A percentile compares a stretch with the other conserved stretches of the same genome.
phyloP scores from a whole-genome alignment of 2,329 filamentous ascomycete species.

The Diaporthe capsici region DNA sequence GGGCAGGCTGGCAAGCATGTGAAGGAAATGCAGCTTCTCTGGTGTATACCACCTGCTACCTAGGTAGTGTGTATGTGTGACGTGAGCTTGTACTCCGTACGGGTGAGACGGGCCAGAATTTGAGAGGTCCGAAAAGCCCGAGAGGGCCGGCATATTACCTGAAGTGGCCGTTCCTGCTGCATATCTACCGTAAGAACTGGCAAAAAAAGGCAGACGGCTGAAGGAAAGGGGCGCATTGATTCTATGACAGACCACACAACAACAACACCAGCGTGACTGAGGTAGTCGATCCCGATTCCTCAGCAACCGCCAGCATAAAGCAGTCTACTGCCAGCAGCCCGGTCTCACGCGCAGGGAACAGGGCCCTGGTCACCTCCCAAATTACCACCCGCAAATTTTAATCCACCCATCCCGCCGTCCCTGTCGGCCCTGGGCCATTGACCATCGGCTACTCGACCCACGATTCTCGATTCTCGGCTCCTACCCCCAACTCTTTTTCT shows the following conservation, averaged over 20 bases:
- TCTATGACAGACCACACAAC: background rate
- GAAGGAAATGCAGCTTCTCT: background rate
- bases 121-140: background rate
- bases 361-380: slow-evolving; percentile 27
- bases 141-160: slow-evolving; percentile 10
- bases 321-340: background rate
- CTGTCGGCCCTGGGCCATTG: background rate
- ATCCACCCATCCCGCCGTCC: slow-evolving; percentile 30
- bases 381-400: slow-evolving; percentile 32
- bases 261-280: background rate
- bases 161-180: background rate
- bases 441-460: background rate
- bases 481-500: slow-evolving; percentile 6
- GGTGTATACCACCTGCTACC: background rate
- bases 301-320: slow-evolving; percentile 3
- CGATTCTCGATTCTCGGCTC: slow-evolving; percentile 9
- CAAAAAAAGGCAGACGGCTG: background rate
- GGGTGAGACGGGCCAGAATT: background rate
- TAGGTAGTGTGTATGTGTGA: background rate
- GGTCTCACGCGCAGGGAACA: slow-evolving; percentile 1
- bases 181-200: background rate
- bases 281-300: slow-evolving; percentile 10
- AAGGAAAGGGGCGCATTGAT: slow-evolving; percentile 26
- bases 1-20: background rate
- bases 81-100: background rate